Conservation (phyloP, 2,329 filamentous ascomycete species). For the Cercospora citrullina region DNA sequence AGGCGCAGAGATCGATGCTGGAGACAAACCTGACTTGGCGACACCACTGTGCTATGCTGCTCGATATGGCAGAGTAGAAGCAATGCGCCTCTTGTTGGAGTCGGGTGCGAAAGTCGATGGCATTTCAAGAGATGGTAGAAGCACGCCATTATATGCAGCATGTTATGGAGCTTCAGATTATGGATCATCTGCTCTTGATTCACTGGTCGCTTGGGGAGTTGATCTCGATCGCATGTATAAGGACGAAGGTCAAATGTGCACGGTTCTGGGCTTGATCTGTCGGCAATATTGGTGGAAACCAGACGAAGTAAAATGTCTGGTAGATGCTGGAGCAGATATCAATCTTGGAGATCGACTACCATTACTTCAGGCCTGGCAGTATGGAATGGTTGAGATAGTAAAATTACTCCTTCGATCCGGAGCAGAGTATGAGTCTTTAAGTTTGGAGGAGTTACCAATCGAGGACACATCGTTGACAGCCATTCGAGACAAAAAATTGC, state of each 20-base stretch:
- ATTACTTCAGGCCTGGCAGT: background rate
- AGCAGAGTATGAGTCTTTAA: background rate
- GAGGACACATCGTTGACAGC: too few species aligned
- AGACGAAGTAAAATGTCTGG: background rate
- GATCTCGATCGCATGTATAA: background rate
- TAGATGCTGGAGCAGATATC: background rate
- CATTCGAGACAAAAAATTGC: too few species aligned
- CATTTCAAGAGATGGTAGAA: background rate
- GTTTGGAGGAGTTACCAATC: too few species aligned
- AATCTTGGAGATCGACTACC: background rate
- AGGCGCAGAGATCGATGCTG: background rate
- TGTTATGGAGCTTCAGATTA: background rate
- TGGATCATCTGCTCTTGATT: background rate
- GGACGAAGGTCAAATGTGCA: background rate
- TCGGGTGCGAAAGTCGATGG: background rate
- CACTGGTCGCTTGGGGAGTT: background rate
- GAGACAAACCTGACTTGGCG: background rate
- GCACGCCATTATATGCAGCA: background rate
- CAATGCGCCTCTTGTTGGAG: background rate
- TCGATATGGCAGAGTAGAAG: background rate
- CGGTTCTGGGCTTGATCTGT: background rate
- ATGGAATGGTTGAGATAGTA: background rate
- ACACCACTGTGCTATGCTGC: background rate
- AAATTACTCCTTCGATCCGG: background rate
- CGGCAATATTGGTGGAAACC: background rate